Evolutionary conservation across 345 rosid species (phyloP).

Genomic region (Adansonia digitata): DNA sequence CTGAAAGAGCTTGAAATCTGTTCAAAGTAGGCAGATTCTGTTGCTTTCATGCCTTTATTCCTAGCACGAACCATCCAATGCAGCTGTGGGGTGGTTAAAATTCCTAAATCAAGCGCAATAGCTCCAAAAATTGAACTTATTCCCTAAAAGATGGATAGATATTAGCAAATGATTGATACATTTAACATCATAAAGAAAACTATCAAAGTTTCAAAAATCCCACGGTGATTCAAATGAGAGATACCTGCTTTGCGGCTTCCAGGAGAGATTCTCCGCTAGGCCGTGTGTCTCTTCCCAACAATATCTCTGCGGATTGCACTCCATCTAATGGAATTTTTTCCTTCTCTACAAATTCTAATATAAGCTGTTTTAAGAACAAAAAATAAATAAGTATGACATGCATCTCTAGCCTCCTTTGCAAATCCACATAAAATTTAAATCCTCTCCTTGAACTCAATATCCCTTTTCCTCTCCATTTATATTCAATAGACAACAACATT

Average conservation of each 20-base stretch:
- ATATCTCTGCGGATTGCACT: conserved; percentile 42
- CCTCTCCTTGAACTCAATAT: neutral
- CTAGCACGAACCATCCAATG: conserved; percentile 96
- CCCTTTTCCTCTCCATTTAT: neutral
- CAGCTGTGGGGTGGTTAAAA: conserved; percentile 86
- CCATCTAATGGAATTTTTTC: conserved; percentile 56
- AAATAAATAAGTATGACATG: neutral
- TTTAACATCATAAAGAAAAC: neutral
- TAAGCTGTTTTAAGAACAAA: conserved; percentile 34
- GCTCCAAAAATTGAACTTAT: conserved; percentile 64
- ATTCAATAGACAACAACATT: neutral
- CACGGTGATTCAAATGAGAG: neutral
- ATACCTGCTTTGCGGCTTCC: conserved; percentile 67
- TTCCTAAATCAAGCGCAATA: conserved; percentile 54
- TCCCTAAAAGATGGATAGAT: conserved; percentile 37
- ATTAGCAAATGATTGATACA: neutral
- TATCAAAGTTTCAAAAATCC: neutral
- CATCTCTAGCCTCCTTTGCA: neutral
- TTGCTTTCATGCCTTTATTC: conserved; percentile 59
- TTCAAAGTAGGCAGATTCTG: conserved; percentile 71
- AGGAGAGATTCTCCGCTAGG: conserved; percentile 92
- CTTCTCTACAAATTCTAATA: conserved; percentile 52
- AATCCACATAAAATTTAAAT: neutral
- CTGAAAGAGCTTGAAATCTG: conserved; percentile 68
- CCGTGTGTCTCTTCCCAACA: conserved; percentile 87